Evolutionary conservation across 1,284 basidiomycete species (phyloP).

Genomic region (Coniferiporia sulphurascens): DNA sequence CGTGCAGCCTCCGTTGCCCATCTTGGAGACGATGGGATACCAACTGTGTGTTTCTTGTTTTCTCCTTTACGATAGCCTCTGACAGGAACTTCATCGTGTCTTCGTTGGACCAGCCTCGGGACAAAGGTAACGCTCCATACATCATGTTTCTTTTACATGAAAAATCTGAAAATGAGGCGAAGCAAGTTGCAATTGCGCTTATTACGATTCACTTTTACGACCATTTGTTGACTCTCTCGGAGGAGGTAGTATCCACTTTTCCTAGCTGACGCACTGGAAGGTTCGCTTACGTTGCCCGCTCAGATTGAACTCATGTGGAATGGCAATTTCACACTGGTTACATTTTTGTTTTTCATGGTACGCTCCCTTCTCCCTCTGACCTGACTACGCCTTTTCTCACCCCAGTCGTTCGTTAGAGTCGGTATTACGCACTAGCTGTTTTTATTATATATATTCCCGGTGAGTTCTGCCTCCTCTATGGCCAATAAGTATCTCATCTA

Average conservation of each 20-base stretch:
- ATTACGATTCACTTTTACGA: neutral
- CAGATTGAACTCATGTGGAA: neutral
- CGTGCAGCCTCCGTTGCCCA: too few relatives aligned
- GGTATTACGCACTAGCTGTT: neutral
- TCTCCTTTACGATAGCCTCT: neutral
- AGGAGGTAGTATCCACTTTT: neutral
- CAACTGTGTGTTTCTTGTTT: neutral
- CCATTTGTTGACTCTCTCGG: slow-evolving; percentile 5
- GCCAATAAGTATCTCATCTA: neutral
- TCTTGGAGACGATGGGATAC: neutral
- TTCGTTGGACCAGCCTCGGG: neutral
- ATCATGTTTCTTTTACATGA: neutral
- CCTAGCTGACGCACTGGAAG: neutral
- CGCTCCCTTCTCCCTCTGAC: neutral
- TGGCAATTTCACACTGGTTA: neutral
- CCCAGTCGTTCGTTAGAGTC: neutral
- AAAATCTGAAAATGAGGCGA: neutral
- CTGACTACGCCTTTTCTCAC: neutral
- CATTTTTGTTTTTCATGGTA: neutral
- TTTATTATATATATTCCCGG: neutral
- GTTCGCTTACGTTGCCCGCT: neutral
- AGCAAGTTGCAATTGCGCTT: neutral
- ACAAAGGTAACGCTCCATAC: neutral
- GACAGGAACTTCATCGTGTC: neutral
- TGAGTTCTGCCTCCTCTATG: neutral